Percentiles rank a stretch among this genome's conserved stretches.
These are phyloP conservation scores for Fomitopsis pinicola DNA, from an alignment of 1,284 basidiomycete species.

Conservation along the genomic window DNA sequence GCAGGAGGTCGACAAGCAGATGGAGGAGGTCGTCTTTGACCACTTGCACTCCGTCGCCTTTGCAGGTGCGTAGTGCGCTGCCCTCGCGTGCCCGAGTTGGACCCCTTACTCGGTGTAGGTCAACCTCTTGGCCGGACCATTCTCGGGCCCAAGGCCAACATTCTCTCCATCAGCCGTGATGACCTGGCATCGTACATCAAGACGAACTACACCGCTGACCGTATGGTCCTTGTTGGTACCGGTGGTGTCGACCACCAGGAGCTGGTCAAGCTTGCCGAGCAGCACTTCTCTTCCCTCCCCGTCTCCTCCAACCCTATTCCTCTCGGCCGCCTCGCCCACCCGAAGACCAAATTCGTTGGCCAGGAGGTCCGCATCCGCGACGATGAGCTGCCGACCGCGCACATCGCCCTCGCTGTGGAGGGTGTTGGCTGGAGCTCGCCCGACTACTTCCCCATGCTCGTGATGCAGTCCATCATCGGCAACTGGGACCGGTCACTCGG, in stretches of 20 bases:
- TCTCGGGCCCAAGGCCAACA: constrained; percentile 95
- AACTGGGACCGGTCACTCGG: constrained; percentile 99
- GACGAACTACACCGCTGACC: constrained; percentile 98
- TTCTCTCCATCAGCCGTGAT: constrained; percentile 91
- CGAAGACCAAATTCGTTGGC: constrained; percentile 84
- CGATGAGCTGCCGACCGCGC: constrained; percentile 84
- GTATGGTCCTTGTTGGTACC: constrained; percentile 97
- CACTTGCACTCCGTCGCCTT: constrained; percentile 97
- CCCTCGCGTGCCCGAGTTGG: constrained; percentile 3
- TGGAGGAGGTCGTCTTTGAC: constrained; percentile 98
- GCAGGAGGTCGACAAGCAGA: constrained; percentile 98
- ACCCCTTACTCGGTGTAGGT: constrained; percentile 37
- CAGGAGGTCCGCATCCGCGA: constrained; percentile 96
- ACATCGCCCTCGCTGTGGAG: constrained; percentile 97
- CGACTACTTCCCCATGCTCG: constrained; percentile 99
- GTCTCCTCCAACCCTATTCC: constrained; percentile 86
- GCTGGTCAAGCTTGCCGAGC: constrained; percentile 92
- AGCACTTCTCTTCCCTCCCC: constrained; percentile 90
- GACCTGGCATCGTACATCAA: constrained; percentile 93
- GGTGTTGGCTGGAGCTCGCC: constrained; percentile 97
- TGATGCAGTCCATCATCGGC: constrained; percentile 97
- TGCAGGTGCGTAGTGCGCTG: constrained; percentile 58
- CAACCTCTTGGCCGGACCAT: constrained; percentile 97
- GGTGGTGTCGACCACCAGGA: constrained; percentile 93
- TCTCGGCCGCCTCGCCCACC: constrained; percentile 75